These are phyloP conservation scores for Verbena officinalis DNA, from an alignment of 257 asterid genomes.

Conservation along the genomic window DNA sequence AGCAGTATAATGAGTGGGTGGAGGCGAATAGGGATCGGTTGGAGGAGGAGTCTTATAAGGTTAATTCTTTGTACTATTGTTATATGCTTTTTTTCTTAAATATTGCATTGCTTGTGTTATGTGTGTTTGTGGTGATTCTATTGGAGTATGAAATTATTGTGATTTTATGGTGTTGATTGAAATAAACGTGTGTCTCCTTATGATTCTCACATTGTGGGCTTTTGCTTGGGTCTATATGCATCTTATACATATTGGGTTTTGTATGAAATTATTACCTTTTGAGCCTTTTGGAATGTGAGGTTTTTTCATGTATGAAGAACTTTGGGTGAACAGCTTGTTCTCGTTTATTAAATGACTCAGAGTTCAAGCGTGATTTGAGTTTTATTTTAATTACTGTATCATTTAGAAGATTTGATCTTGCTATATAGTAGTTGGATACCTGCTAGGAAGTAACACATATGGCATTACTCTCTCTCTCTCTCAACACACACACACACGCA, in stretches of 20 bases:
- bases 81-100: not conserved
- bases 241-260: not conserved
- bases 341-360: not conserved
- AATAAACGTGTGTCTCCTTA: not conserved
- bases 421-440: no score
- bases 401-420: conserved; percentile 1
- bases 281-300: conserved; percentile 1
- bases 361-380: not conserved
- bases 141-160: not conserved
- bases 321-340: conserved; percentile 1
- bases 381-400: conserved; percentile 2
- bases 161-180: not conserved
- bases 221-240: not conserved
- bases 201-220: conserved; percentile 7
- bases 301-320: not conserved
- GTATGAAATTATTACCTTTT: conserved; percentile 8
- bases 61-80: conserved; percentile 31
- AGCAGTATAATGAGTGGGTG: conserved; percentile 90
- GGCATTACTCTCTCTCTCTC: no score
- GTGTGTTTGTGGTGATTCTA: conserved; percentile 13
- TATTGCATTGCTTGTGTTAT: not conserved
- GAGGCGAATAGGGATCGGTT: conserved; percentile 71
- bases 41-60: conserved; percentile 91
- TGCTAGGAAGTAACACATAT: no score
- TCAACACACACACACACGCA: not conserved